Evolutionary conservation across 345 rosid genomes (phyloP), one percentile per base, ranked within the genome.

Genomic region (Citrus trifoliata): DNA sequence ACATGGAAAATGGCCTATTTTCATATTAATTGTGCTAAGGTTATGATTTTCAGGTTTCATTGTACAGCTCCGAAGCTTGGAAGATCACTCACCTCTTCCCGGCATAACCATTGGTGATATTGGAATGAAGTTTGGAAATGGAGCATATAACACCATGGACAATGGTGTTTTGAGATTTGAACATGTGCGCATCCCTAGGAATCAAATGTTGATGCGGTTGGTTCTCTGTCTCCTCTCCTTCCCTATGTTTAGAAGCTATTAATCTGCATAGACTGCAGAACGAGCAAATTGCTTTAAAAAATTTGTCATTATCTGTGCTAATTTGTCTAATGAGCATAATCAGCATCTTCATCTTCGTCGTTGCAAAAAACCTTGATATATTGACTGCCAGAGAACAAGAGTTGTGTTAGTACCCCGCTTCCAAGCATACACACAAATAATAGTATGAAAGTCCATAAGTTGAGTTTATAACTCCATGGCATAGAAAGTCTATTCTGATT

Each of bases 151-250:
- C 85, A 83, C 88, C 82, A 93, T 94, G 98, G 99, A 97, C 85
- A 97, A 97, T 67, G 98, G 99, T 79, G 87, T 94, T 79, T 88
- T 94, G 84, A 90, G 85, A 86, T 94, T 97, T 83, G 94, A 97
- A 86, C 88, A 93, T 38, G 93, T 94, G 81, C 96, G 95, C 79
- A 93, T 97, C 79, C 99, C 98, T 18, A 90, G 98, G 80, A 80
- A 93, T 81, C 98, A 94, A 84, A 93, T 97, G 99, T 84, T 97
- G 83, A 92, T 92, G 98, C 83, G 98, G 98, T 97, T 73, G 58
- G 88, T 83, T 56, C 78, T 35, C 70, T 33, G 32, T 80, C 74
- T 78, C 74, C 74, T 27, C 78, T 48, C 73, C 24, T 58, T 19
- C 70, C 16, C 13, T 70, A 61, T 59, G 9, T 42, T 19, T 55